These are phyloP conservation scores for Samsoniella hepiali DNA, from an alignment of 2,329 filamentous ascomycete genomes.

Conservation along the genomic window DNA sequence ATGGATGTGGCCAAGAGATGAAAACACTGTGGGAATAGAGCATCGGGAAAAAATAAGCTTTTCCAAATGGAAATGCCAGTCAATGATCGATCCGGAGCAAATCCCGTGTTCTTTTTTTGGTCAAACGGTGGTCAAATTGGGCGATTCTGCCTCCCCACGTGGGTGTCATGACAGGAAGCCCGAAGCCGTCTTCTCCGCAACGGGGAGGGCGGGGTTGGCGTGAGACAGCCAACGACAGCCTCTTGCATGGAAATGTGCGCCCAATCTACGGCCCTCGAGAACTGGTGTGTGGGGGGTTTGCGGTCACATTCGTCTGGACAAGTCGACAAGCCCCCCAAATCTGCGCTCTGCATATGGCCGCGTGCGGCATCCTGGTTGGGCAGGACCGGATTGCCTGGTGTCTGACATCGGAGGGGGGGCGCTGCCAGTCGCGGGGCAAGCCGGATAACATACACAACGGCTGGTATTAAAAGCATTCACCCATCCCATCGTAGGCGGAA, in stretches of 20 bases:
- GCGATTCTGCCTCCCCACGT: not conserved
- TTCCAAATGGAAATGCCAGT: not conserved
- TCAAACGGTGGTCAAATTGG: not conserved
- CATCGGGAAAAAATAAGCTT: not conserved
- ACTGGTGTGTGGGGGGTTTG: no score
- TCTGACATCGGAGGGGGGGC: not conserved
- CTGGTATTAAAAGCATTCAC: not conserved
- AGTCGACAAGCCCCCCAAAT: not conserved
- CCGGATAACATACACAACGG: not conserved
- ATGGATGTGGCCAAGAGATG: no score
- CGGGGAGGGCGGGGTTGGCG: not conserved
- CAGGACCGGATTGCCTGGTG: not conserved
- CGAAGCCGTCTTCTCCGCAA: not conserved
- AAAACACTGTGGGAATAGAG: not conserved
- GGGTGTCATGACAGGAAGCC: not conserved
- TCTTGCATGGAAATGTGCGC: not conserved
- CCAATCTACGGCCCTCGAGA: not conserved
- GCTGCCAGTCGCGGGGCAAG: not conserved
- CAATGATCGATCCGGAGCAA: constrained; percentile 8
- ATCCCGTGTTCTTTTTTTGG: constrained; percentile 7
- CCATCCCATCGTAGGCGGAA: not conserved
- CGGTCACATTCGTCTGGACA: no score
- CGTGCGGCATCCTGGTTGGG: constrained; percentile 17
- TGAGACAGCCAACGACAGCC: constrained; percentile 13
- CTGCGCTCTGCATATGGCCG: constrained; percentile 11